Conservation (phyloP, 352 stramenopile species). For the Pythium rishiriense region DNA sequence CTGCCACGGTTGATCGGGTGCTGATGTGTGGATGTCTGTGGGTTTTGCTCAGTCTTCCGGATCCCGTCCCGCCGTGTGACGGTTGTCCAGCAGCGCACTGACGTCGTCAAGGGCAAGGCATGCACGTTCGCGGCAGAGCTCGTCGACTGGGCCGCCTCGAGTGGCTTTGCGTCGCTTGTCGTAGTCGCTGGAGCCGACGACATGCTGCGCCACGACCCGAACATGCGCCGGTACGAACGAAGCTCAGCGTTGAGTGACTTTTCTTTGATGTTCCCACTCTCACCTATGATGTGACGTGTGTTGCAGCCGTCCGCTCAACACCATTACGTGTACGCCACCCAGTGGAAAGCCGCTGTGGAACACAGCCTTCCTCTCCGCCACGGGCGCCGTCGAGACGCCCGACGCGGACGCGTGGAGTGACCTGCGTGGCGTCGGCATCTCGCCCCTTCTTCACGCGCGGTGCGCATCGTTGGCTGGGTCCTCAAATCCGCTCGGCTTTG, state of each 20-base stretch:
- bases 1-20: background rate
- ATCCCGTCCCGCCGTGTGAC: constrained; percentile 62
- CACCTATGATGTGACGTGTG: background rate
- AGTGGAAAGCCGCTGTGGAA: constrained; percentile 7
- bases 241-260: too few relatives aligned
- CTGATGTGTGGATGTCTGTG: background rate
- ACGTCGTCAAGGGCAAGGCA: constrained; percentile 47
- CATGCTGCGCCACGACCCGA: constrained; percentile 77
- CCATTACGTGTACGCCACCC: constrained; percentile 45
- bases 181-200: constrained; percentile 71
- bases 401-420: constrained; percentile 37
- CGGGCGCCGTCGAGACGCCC: background rate
- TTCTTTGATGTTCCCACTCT: background rate
- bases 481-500: constrained; percentile 35
- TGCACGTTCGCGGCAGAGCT: constrained; percentile 54
- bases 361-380: constrained; percentile 27
- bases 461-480: constrained; percentile 23
- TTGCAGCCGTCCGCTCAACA: constrained; percentile 48
- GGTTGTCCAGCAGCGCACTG: constrained; percentile 75
- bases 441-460: constrained; percentile 47
- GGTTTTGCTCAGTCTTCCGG: constrained; percentile 53
- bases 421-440: constrained; percentile 60
- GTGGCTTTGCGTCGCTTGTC: constrained; percentile 48
- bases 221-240: constrained; percentile 70
- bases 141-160: constrained; percentile 47